Percentiles rank a stretch among this genome's conserved stretches.
Conservation (phyloP, 2,329 filamentous ascomycete species). For the Colletotrichum echinochloae region DNA sequence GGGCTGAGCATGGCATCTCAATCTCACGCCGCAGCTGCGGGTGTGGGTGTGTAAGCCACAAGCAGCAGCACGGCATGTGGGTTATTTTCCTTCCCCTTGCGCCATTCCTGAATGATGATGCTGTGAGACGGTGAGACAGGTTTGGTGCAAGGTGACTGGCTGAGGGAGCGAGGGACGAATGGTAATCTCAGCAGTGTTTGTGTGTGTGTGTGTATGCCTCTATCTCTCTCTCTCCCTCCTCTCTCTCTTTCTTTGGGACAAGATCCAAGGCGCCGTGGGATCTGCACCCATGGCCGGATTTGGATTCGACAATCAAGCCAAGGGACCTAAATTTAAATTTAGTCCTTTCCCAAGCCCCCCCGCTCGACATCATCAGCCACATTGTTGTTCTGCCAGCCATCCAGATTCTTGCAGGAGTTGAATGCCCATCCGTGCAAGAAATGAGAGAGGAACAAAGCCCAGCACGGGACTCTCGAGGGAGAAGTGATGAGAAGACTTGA, state of each 20-base stretch:
- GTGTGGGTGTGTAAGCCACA: background rate
- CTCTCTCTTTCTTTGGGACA: background rate
- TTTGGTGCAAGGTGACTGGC: constrained; percentile 3
- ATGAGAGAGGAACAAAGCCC: background rate
- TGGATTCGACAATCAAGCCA: background rate
- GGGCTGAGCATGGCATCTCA: constrained; percentile 31
- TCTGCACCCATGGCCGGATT: constrained; percentile 20
- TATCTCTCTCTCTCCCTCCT: background rate
- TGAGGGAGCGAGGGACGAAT: background rate
- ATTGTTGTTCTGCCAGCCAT: background rate
- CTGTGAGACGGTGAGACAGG: background rate
- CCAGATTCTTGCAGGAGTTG: background rate
- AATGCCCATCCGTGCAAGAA: background rate
- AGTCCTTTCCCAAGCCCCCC: constrained; percentile 15
- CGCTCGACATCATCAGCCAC: constrained; percentile 4
- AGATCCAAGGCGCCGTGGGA: constrained; percentile 5
- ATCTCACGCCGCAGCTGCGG: background rate
- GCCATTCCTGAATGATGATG: constrained; percentile 27
- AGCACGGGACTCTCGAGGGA: background rate
- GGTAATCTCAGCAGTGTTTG: too few relatives aligned
- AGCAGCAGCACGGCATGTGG: background rate
- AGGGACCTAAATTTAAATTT: constrained; percentile 27
- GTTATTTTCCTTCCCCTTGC: constrained; percentile 21
- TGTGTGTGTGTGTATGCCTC: too few relatives aligned
- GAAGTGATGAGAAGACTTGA: background rate